Percentiles rank a stretch among this genome's conserved stretches.
Conservation (phyloP, 805 yeast genomes). For the Candida hungchunana region DNA sequence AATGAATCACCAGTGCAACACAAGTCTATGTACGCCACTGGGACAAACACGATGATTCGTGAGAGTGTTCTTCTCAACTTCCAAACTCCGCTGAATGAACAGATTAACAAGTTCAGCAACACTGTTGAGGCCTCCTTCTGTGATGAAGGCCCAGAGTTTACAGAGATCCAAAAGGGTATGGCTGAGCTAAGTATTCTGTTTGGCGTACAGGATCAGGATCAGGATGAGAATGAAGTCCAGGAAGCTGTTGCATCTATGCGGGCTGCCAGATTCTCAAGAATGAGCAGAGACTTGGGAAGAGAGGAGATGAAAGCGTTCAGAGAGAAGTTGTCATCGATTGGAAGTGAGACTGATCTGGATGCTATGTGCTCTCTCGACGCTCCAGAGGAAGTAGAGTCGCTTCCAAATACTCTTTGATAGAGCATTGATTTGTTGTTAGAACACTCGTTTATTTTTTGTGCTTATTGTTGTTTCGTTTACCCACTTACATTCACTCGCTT, state of each 20-base stretch:
- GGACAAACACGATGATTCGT: constrained; percentile 1
- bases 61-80: constrained; percentile 4
- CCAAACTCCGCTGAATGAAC: constrained; percentile 6
- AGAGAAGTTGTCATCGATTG: constrained; percentile 1
- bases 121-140: constrained; percentile 7
- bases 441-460: no score
- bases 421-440: no score
- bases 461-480: no score
- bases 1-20: constrained; percentile 3
- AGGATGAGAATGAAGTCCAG: constrained; percentile 13
- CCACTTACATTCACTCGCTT: no score
- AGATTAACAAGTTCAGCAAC: constrained; percentile 6
- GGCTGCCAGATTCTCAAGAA: constrained; percentile 19
- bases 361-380: no score
- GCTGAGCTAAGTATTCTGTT: constrained; percentile 3
- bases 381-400: no score
- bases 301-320: constrained; percentile 5
- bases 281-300: constrained; percentile 13
- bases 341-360: no score
- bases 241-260: constrained; percentile 17
- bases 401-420: no score
- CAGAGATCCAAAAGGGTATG: constrained; percentile 9
- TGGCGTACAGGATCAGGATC: constrained; percentile 8
- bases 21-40: constrained; percentile 1
- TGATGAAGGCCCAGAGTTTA: constrained; percentile 11